A percentile compares a stretch with the other conserved stretches of the same genome.
phyloP scores from a whole-genome alignment of 1,284 basidiomycete species.

The Cerioporus squamosus region DNA sequence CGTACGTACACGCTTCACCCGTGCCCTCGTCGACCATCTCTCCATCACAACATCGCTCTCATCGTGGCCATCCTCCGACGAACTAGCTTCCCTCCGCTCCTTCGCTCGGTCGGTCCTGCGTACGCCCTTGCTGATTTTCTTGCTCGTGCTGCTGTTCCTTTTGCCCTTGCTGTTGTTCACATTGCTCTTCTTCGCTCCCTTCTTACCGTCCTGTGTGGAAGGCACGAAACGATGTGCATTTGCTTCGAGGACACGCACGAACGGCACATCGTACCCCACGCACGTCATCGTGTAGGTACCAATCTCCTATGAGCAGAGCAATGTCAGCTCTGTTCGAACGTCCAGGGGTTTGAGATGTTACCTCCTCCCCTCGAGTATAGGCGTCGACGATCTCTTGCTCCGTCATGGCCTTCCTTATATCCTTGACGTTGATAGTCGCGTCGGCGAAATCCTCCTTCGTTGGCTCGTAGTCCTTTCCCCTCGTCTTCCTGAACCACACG shows the following conservation, averaged over 20 bases:
- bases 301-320: background rate
- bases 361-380: too few relatives aligned
- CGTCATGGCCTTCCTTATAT: background rate
- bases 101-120: too few relatives aligned
- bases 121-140: too few relatives aligned
- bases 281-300: constrained; percentile 2
- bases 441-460: background rate
- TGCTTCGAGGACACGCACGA: background rate
- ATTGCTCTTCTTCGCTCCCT: background rate
- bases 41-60: too few relatives aligned
- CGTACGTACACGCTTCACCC: too few relatives aligned
- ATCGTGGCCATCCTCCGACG: background rate
- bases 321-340: too few relatives aligned
- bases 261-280: constrained; percentile 8
- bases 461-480: background rate
- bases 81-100: too few relatives aligned
- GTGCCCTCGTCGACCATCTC: too few relatives aligned
- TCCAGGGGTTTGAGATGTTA: too few relatives aligned
- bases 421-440: background rate
- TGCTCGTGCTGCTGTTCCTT: too few relatives aligned
- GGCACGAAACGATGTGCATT: background rate
- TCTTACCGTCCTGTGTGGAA: background rate
- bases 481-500: background rate
- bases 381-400: background rate
- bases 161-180: too few relatives aligned